Evolutionary conservation across 345 rosid species (phyloP), one percentile per base, ranked within the genome.

Genomic region (Eucalyptus sp.): DNA sequence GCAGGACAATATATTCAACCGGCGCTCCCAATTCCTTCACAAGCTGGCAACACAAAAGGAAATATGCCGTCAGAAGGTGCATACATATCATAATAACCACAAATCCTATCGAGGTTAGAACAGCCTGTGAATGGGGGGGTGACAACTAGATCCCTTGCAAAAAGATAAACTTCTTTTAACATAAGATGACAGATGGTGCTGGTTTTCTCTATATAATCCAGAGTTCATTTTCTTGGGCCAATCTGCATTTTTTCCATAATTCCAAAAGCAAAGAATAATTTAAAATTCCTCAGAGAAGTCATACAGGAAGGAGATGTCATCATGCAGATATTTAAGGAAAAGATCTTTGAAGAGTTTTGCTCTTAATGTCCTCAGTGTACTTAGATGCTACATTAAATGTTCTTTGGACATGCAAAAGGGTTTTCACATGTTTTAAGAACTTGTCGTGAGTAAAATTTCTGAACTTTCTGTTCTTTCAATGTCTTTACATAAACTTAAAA

Each of bases 21-120:
- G 99, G 97, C 88, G 99, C 96, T 83, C 91, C 98, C 89, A 96
- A 89, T 92, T 96, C 99, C 92, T 96, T 95, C 93, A 97, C 90
- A 64, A 97, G 98, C 99, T 97, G 94, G 86, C 71, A 92, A 37
- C 18, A 54, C 49, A 31, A 46, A 29, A 88, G 43, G 44, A 66
- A 46, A 68, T 88, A 88, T 71, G 46, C 46, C 7, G 5, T 71
- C 83, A 71, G 46, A 71, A 71, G 27, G 27, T 71, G 83, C 83
- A 37, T 71, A 10, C 20, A 10, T 20, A 71, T 71, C 46, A 37
- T 71, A 71, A 37, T 5, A 71, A 37, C 14, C 46, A 71, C 14
- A 3, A 33, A 68, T 68, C 4, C 80, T 41, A 71, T 37, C 46
- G 0, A 37, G 83, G 27, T 71, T 71, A 37, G 83, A 71, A 71